phyloP scores from a whole-genome alignment of 192 early-diverging fungal genomes.

The Martensiomyces pterosporus region DNA sequence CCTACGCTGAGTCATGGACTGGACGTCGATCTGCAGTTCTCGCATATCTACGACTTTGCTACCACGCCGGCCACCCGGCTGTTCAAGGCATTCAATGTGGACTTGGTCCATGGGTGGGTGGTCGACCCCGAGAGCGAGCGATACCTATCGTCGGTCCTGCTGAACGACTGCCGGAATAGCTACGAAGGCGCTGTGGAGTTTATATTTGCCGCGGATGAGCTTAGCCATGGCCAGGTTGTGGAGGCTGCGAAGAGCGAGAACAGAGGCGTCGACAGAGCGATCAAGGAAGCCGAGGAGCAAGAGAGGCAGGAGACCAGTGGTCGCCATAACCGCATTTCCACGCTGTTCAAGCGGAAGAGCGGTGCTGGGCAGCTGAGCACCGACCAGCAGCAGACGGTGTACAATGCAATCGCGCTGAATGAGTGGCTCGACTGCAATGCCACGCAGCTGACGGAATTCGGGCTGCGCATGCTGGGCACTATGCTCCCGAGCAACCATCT shows the following conservation, averaged over 20 bases:
- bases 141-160: constrained; percentile 54
- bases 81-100: constrained; percentile 76
- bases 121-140: constrained; percentile 59
- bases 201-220: constrained; percentile 61
- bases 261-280: too few species aligned
- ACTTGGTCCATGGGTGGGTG: constrained; percentile 89
- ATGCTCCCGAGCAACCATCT: constrained; percentile 56
- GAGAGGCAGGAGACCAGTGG: too few species aligned
- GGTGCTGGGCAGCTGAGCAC: background rate
- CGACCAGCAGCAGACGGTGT: constrained; percentile 11
- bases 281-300: too few species aligned
- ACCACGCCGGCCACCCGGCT: constrained; percentile 56
- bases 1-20: constrained; percentile 43
- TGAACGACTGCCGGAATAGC: constrained; percentile 48
- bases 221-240: constrained; percentile 12
- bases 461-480: constrained; percentile 64
- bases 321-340: too few species aligned
- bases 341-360: background rate
- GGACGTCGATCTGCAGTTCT: constrained; percentile 86
- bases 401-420: constrained; percentile 49
- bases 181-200: constrained; percentile 83
- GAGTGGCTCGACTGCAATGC: constrained; percentile 71
- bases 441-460: constrained; percentile 81
- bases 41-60: constrained; percentile 67
- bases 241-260: too few species aligned